These are phyloP conservation scores for Didymella pinodella DNA, from an alignment of 2,329 filamentous ascomycete species.

Conservation along the genomic window DNA sequence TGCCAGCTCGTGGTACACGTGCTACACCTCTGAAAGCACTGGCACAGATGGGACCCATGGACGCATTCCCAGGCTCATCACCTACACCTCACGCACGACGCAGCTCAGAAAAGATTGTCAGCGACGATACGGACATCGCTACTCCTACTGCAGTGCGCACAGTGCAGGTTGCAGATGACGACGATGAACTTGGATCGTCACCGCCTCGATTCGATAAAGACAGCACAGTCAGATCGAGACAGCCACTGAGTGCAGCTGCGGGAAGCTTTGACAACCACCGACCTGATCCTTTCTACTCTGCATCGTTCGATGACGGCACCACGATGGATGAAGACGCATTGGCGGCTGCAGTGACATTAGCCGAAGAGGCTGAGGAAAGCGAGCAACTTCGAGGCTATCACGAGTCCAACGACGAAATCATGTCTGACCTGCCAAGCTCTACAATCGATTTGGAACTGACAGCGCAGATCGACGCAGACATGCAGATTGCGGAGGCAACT, in stretches of 20 bases:
- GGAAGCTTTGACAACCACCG: conserved; percentile 34
- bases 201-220: conserved; percentile 44
- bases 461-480: conserved; percentile 48
- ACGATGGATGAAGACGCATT: conserved; percentile 43
- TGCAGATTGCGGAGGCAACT: conserved; percentile 29
- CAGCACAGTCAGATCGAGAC: neutral
- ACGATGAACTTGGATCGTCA: conserved; percentile 47
- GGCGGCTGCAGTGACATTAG: conserved; percentile 22
- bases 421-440: conserved; percentile 42
- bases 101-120: conserved; percentile 35
- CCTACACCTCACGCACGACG: conserved; percentile 47
- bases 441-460: conserved; percentile 45
- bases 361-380: conserved; percentile 17
- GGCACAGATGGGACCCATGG: conserved; percentile 45
- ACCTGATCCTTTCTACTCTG: conserved; percentile 24
- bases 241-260: conserved; percentile 9
- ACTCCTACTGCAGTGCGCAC: conserved; percentile 42
- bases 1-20: conserved; percentile 30
- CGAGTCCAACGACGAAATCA: conserved; percentile 20
- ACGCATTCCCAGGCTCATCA: conserved; percentile 47
- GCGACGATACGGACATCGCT: conserved; percentile 37
- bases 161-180: conserved; percentile 29
- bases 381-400: conserved; percentile 10
- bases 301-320: conserved; percentile 45
- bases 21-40: conserved; percentile 40